phyloP scores from a whole-genome alignment of 1,284 basidiomycete species.

The Ustilago nuda region DNA sequence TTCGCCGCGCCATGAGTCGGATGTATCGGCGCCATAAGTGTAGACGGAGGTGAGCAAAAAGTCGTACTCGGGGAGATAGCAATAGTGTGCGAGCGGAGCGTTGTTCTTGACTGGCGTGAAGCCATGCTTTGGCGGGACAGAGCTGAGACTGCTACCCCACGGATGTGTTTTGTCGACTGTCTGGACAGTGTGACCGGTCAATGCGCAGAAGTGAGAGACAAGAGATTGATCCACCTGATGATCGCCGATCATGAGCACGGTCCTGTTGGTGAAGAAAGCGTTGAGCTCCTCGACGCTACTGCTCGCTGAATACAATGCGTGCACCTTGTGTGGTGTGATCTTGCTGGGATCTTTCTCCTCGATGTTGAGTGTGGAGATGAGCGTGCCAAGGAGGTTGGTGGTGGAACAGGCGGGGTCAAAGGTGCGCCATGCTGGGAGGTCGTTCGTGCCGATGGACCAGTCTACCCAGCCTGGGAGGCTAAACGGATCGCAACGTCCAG shows the following conservation, averaged over 20 bases:
- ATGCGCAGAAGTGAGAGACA: slow-evolving; percentile 69
- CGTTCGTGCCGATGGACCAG: slow-evolving; percentile 44
- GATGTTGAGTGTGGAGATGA: slow-evolving; percentile 44
- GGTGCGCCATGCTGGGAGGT: slow-evolving; percentile 53
- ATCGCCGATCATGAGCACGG: slow-evolving; percentile 70
- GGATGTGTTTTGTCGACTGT: slow-evolving; percentile 66
- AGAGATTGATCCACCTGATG: slow-evolving; percentile 68
- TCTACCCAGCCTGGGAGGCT: slow-evolving; percentile 55
- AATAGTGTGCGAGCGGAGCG: slow-evolving; percentile 68
- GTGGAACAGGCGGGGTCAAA: slow-evolving; percentile 54
- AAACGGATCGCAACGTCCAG: slow-evolving; percentile 51
- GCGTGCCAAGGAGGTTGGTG: slow-evolving; percentile 36
- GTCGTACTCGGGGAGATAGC: slow-evolving; percentile 69
- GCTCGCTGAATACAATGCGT: slow-evolving; percentile 9
- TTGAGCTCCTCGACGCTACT: slow-evolving; percentile 45
- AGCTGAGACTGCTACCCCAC: slow-evolving; percentile 57
- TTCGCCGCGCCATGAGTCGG: slow-evolving; percentile 67
- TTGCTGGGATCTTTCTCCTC: slow-evolving; percentile 29
- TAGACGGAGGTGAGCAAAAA: slow-evolving; percentile 69
- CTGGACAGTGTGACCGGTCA: slow-evolving; percentile 66
- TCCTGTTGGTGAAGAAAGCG: slow-evolving; percentile 67
- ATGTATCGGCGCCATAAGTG: slow-evolving; percentile 69
- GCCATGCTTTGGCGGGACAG: slow-evolving; percentile 47
- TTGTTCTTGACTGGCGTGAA: slow-evolving; percentile 52
- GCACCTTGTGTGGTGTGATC: slow-evolving; percentile 37